Evolutionary conservation across 1,284 basidiomycete species (phyloP), one percentile per base, ranked within the genome.

Genomic region (Apiotrichum gracile): DNA sequence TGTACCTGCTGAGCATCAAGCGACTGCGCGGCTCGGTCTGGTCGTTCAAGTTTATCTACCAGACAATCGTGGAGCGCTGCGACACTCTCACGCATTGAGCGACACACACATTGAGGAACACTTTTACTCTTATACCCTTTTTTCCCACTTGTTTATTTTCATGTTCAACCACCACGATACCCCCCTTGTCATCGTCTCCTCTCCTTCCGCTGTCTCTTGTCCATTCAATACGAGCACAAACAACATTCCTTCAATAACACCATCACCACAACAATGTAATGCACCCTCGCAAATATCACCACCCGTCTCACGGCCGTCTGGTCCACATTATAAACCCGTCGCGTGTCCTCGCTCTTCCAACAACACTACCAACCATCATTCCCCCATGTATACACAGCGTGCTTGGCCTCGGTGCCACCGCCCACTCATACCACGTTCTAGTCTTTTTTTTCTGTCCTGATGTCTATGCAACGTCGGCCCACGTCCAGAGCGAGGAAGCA

Each of bases 21-120:
- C 78, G 92, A 58, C 73, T 94, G 68, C 91, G 92, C 75, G 92
- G 92, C n/a, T 87, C 88, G 67, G 78, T 93, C 63, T 84, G 89
- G 78, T 90, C 87, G 73, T 97, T 92, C 79, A 92, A 92, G 77
- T 92, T 88, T 73, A 80, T 96, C 73, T 94, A 96, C 72, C 88
- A 93, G 78, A 86, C 84, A 51, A 78, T 91, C 66, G 80, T 89
- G 79, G 83, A 87, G 89, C 68, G 66, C 25, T 64, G 63, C 57
- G 62, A 65, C 49, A 67, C 68, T 17, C 60, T 70, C 49, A 70
- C 68, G 3, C 68, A 70, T 46, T 70, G 53, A 44, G 19, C 29
- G 29, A 31, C 43, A 26, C 14, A 25, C 31, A 31, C 31, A 31
- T 13, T 2, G 12, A 31, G 16, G 12, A 31, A 14, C 12, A 31